Evolutionary conservation across 352 stramenopile species (phyloP), one percentile per base, ranked within the genome.

Genomic region (Phytopythium mirpurense): DNA sequence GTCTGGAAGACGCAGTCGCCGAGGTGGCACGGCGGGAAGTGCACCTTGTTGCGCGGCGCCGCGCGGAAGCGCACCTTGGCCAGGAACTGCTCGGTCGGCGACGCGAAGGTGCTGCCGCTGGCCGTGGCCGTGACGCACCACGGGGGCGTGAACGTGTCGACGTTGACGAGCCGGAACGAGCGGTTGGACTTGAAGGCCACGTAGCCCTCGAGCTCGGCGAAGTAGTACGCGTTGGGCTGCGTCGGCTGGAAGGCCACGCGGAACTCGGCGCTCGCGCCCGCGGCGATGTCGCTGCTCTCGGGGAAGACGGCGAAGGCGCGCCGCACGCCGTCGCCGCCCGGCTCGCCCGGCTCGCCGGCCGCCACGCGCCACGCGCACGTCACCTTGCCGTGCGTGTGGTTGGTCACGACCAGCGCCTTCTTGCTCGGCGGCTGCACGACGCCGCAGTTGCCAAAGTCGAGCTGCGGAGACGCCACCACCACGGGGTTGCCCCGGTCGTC

Each of bases 101-200:
- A 88, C 16, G 69, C 43, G 54, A 97, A 98, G 8, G 89, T 96
- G 68, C 97, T 95, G 21, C 91, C 93, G 29, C 72, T 72, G 3
- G 78, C 74, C 24, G 78, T 81, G 15, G 90, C 51, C 6, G 83
- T 63, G 1, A 97, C 38, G 42, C 74, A 93, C 90, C 88, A 98
- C 19, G 93, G 90, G 16, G 93, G 91, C 29, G 86, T 91, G 40
- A 98, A 92, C 18, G 88, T 96, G 34, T 88, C 71, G 44, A 96
- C 86, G 53, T 97, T 95, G 3, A 98, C 93, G 27, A 97, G 78
- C 8, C 93, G 87, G 55, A 98, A 98, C 14, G 86, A 97, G 31
- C 89, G 78, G 57, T 98, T 97, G 11, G 88, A 96, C 54, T 97
- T 96, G 60, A 97, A 97, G 19, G 83, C 88, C 35, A 87, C 85